Percentiles rank a stretch among this genome's conserved stretches.
phyloP scores from a whole-genome alignment of 768 basidiomycete genomes.

The Trichaptum fuscoviolaceum region DNA sequence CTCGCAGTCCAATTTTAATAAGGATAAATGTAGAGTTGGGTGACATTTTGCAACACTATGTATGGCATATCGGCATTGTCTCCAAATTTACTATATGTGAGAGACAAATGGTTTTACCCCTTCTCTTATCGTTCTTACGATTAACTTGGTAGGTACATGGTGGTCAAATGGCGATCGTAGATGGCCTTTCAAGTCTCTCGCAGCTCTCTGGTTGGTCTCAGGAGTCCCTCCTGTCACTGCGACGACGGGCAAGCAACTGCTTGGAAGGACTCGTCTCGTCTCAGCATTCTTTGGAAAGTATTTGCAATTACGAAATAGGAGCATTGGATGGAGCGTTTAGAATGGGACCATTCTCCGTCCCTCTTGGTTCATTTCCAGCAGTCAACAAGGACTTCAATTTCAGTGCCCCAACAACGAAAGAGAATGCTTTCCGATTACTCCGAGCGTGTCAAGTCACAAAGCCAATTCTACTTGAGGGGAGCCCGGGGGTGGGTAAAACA shows the following conservation, averaged over 20 bases:
- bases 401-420: conserved; percentile 79
- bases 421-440: conserved; percentile 83
- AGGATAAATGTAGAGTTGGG: conserved; percentile 68
- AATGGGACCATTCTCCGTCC: conserved; percentile 72
- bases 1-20: neutral
- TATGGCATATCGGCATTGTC: conserved; percentile 32
- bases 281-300: neutral
- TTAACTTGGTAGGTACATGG: conserved; percentile 67
- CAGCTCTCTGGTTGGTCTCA: conserved; percentile 62
- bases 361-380: conserved; percentile 44
- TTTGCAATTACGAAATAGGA: conserved; percentile 26
- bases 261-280: conserved; percentile 55
- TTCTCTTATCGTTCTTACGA: conserved; percentile 11
- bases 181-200: conserved; percentile 79
- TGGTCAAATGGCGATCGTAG: conserved; percentile 87
- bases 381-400: conserved; percentile 61
- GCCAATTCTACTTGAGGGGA: conserved; percentile 93
- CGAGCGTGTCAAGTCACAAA: conserved; percentile 87
- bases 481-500: conserved; percentile 97
- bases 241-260: conserved; percentile 47
- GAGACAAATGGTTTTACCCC: conserved; percentile 18
- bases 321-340: conserved; percentile 32
- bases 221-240: conserved; percentile 55
- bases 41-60: conserved; percentile 73
- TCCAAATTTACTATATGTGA: conserved; percentile 61